Evolutionary conservation across 805 yeast species (phyloP).

Genomic region (Ogataea degrootiae): DNA sequence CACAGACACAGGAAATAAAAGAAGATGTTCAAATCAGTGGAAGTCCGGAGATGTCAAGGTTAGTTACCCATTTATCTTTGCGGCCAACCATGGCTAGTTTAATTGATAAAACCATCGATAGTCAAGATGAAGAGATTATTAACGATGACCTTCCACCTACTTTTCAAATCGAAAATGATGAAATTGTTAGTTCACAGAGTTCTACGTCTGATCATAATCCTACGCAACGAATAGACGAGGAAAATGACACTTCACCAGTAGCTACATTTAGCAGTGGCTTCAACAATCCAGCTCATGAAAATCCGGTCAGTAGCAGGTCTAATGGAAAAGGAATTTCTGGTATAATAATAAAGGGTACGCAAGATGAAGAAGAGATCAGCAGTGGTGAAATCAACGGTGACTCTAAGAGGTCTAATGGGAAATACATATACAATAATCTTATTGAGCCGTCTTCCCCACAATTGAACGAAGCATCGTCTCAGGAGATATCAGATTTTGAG

Average conservation of each 20-base stretch:
- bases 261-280: background rate
- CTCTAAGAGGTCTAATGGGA: background rate
- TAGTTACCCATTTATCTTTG: background rate
- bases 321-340: background rate
- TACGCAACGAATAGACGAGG: background rate
- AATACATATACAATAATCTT: background rate
- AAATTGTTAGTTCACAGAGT: constrained; percentile 16
- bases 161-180: background rate
- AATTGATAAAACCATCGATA: background rate
- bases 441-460: background rate
- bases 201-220: background rate
- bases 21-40: constrained; percentile 22
- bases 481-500: background rate
- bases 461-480: background rate
- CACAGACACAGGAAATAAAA: constrained; percentile 1
- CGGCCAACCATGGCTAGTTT: background rate
- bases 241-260: background rate
- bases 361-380: background rate
- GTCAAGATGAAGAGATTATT: constrained; percentile 8
- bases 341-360: background rate
- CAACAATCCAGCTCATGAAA: too few species aligned
- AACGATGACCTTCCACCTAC: background rate
- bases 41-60: constrained; percentile 13
- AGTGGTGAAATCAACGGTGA: background rate
- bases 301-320: too few species aligned